These are phyloP conservation scores for Cryptococcus sp. DNA, from an alignment of 1,284 basidiomycete species.

Conservation along the genomic window DNA sequence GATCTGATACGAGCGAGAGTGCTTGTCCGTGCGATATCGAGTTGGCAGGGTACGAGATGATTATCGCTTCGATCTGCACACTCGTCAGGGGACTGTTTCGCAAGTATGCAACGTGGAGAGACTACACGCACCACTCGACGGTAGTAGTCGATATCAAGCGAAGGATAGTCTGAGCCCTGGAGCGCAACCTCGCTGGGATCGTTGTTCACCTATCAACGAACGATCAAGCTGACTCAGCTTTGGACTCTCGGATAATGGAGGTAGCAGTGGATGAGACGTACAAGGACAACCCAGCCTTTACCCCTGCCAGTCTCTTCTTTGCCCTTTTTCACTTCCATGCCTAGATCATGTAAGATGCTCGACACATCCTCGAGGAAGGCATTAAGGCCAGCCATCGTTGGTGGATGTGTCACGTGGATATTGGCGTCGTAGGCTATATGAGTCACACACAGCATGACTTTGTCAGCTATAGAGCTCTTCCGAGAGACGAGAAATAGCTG, in stretches of 20 bases:
- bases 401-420: constrained; percentile 29
- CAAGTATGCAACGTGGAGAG: background rate
- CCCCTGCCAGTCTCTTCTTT: constrained; percentile 40
- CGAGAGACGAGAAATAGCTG: background rate
- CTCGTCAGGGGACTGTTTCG: background rate
- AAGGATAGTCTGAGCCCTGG: constrained; percentile 42
- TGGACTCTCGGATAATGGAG: too few species aligned
- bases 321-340: constrained; percentile 33
- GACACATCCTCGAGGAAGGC: constrained; percentile 39
- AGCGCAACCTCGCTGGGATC: constrained; percentile 40
- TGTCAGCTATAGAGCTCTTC: background rate
- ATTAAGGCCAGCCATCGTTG: constrained; percentile 26
- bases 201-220: constrained; percentile 30
- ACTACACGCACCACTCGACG: constrained; percentile 34
- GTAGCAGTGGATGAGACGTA: constrained; percentile 13
- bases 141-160: constrained; percentile 47
- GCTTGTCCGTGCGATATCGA: constrained; percentile 44
- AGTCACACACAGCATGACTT: background rate
- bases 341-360: constrained; percentile 35
- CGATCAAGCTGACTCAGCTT: background rate
- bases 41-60: constrained; percentile 47
- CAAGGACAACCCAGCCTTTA: constrained; percentile 34
- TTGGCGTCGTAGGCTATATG: constrained; percentile 31
- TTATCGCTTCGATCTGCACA: constrained; percentile 37
- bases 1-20: constrained; percentile 16